Evolutionary conservation across 2,329 filamentous ascomycete species (phyloP), one percentile per base, ranked within the genome.

Genomic region (Arthroderma uncinatum): DNA sequence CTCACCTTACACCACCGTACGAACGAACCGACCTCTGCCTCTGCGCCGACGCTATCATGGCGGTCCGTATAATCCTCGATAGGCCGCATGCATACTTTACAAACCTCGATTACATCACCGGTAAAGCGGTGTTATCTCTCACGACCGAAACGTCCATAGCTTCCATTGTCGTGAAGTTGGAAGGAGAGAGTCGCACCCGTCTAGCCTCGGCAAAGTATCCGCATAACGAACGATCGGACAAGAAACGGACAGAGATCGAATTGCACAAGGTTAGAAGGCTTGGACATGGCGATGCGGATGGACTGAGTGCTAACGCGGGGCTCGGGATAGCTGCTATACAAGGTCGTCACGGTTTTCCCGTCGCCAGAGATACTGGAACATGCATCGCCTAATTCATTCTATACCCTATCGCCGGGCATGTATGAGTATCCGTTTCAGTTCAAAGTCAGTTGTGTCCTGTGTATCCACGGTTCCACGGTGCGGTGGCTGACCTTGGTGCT

Each of bases 381-480:
- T 44, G 66, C 66, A 8, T 62, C 65, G 39, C 67, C 66, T 2
- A 67, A 67, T 48, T 64, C 70, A 10, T 67, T 68, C 6, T 78
- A 73, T 62, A 78, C 74, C 0, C 71, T 78, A 57, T 67, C 71
- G 9, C 59, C 74, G 2, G 76, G 76, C 6, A 69, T 68, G 55
- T 76, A 78, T 62, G 71, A 76, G 61, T 78, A 77, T 61, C 74
- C 75, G 0, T 78, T 78, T 55, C 64, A 68, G 33, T 78, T 78
- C 68, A 78, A 77, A 69, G 75, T 77, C 58, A 12, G 28, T 30
- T 6, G 6, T 39, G 9, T 21, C 3, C 47, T 2, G n/a, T 25
- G 23, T 10, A 2, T 28, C 47, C 30, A n/a, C 12, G 14, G 48
- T n/a, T n/a, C n/a, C n/a, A n/a, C n/a, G n/a, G 33, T 12, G 14